Evolutionary conservation across 2,329 filamentous ascomycete genomes (phyloP), one percentile per base, ranked within the genome.

Genomic region (Lachnellula cervina): DNA sequence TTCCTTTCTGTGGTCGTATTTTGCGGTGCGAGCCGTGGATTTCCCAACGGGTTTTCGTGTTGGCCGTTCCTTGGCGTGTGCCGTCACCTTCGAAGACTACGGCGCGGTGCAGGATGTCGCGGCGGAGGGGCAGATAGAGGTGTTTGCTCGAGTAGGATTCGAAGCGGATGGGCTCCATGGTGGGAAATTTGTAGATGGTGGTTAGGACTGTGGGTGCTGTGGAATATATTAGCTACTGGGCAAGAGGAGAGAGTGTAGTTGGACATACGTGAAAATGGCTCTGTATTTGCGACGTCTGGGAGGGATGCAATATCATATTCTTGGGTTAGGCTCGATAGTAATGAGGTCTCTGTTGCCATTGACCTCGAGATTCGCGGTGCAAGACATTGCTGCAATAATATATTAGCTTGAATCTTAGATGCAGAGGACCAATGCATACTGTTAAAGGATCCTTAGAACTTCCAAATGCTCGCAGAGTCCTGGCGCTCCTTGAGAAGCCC

Each of bases 31-130:
- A 94, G 59, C 93, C 94, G 68, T 86, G 83, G 23, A 99, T 87
- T 59, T 97, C 90, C 68, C 74, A 84, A 58, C 93, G 84, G 66
- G 83, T 94, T 77, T 95, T 95, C 60, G 83, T 84, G 64, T 78
- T 87, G 46, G 92, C 94, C 2, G 90, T 95, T 62, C 94, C 94
- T 71, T 91, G 87, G 32, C 94, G 87, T 54, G 90, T 88, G 68
- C 79, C 83, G 76, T 97, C 93, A 64, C 89, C 94, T 76, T 99
- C 94, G 78, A 88, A 97, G 65, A 96, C 76, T 56, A 99, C 84
- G 56, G 94, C 94, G 62, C 90, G 84, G 76, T 99, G 93, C 52
- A 99, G 85, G 62, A 99, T 84, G 72, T 99, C 94, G 71, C 88
- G 86, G 57, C 94, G 88, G 47, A 96, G 80, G 2, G 94, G 94